Evolutionary conservation across 495 filamentous ascomycete species (phyloP).

Genomic region (Aspergillus panamensis): DNA sequence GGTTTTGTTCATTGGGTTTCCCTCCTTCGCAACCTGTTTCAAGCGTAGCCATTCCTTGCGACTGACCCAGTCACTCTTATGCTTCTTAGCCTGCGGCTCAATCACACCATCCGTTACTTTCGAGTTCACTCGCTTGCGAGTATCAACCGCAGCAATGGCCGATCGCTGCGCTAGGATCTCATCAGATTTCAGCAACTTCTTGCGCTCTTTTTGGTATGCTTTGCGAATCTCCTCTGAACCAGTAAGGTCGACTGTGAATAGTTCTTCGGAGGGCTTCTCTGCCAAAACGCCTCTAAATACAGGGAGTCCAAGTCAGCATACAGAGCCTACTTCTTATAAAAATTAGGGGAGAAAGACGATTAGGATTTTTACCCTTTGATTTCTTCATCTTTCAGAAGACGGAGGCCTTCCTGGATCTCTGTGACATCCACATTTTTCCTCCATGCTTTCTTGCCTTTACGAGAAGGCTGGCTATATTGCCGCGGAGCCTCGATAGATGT

Average conservation of each 20-base stretch:
- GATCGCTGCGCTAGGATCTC: constrained; percentile 86
- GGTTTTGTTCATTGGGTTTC: constrained; percentile 54
- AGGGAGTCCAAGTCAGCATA: constrained; percentile 9
- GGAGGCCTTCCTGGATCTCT: constrained; percentile 77
- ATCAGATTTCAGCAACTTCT: constrained; percentile 71
- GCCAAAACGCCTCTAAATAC: constrained; percentile 70
- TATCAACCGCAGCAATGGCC: constrained; percentile 69
- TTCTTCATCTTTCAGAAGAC: constrained; percentile 79
- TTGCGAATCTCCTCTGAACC: constrained; percentile 61
- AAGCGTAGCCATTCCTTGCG: constrained; percentile 75
- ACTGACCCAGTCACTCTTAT: constrained; percentile 69
- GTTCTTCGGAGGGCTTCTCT: constrained; percentile 71
- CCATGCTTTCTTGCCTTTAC: constrained; percentile 99
- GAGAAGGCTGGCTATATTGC: constrained; percentile 75
- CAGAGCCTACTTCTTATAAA: neutral
- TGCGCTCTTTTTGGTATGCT: constrained; percentile 60
- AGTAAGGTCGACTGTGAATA: constrained; percentile 78
- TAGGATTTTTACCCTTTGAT: constrained; percentile 67
- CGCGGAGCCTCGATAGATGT: constrained; percentile 45
- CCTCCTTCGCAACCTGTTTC: constrained; percentile 70
- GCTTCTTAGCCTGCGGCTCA: constrained; percentile 62
- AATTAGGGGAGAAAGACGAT: neutral
- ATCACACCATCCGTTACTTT: constrained; percentile 65
- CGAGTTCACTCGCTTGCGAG: constrained; percentile 64
- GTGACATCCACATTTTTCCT: constrained; percentile 94